Percentiles rank a stretch among this genome's conserved stretches.
Conservation (phyloP, 164 flowering plant genomes). For the Tetrastigma voinierianum region DNA sequence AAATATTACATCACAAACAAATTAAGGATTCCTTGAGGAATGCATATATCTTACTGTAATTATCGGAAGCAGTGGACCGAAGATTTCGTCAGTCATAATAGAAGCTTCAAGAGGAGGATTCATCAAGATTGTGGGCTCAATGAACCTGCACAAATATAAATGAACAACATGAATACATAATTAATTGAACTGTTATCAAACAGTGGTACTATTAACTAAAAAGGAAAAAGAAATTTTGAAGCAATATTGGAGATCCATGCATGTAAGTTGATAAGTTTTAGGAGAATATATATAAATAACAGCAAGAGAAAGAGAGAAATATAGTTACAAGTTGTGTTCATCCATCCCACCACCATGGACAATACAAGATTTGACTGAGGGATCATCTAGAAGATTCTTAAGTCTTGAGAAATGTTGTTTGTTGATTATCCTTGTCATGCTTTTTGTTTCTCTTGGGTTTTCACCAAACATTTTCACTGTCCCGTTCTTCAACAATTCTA, state of each 20-base stretch:
- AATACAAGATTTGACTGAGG: slow-evolving; percentile 22
- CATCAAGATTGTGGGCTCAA: slow-evolving; percentile 43
- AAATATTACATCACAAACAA: background rate
- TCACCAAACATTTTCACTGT: slow-evolving; percentile 36
- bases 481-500: slow-evolving; percentile 25
- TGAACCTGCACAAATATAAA: background rate
- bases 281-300: background rate
- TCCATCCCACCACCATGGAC: slow-evolving; percentile 36
- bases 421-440: slow-evolving; percentile 35
- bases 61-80: slow-evolving; percentile 51
- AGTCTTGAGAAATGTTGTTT: slow-evolving; percentile 33
- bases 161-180: too few species aligned
- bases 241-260: too few species aligned
- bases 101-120: slow-evolving; percentile 39
- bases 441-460: slow-evolving; percentile 22
- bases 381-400: slow-evolving; percentile 27
- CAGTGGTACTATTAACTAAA: too few species aligned
- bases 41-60: slow-evolving; percentile 28
- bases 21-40: too few species aligned
- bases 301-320: background rate
- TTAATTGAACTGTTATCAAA: too few species aligned
- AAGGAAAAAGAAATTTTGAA: too few species aligned
- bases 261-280: background rate
- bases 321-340: slow-evolving; percentile 35
- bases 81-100: slow-evolving; percentile 46